Percentiles rank a stretch among this genome's conserved stretches.
Evolutionary conservation across 2,329 filamentous ascomycete genomes (phyloP).

Genomic region (Ophiostoma triangulosporum): DNA sequence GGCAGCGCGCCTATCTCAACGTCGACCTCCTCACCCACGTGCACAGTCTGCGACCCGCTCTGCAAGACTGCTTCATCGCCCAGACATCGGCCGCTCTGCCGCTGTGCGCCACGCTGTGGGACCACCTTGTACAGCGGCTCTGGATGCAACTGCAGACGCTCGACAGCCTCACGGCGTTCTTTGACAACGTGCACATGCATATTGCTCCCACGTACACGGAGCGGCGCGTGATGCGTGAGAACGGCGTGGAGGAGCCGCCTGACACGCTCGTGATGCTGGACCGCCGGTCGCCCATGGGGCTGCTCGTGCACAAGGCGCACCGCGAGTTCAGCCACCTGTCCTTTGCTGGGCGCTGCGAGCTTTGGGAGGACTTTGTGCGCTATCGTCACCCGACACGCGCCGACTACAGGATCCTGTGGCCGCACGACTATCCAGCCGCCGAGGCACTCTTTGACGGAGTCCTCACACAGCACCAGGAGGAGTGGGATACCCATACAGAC

Average conservation of each 20-base stretch:
- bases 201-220: slow-evolving; percentile 51
- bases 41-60: slow-evolving; percentile 8
- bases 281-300: slow-evolving; percentile 64
- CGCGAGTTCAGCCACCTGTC: slow-evolving; percentile 70
- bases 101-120: slow-evolving; percentile 45
- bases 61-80: slow-evolving; percentile 9
- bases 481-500: slow-evolving; percentile 24
- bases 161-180: slow-evolving; percentile 51
- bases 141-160: slow-evolving; percentile 70
- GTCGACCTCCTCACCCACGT: slow-evolving; percentile 35
- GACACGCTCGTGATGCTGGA: slow-evolving; percentile 48
- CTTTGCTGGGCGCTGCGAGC: slow-evolving; percentile 61
- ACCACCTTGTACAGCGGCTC: slow-evolving; percentile 55
- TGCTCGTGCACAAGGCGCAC: slow-evolving; percentile 62
- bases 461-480: slow-evolving; percentile 21
- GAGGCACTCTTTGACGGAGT: slow-evolving; percentile 44
- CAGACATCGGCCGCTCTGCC: slow-evolving; percentile 41
- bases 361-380: slow-evolving; percentile 73
- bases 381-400: slow-evolving; percentile 65
- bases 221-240: slow-evolving; percentile 39
- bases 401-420: slow-evolving; percentile 47
- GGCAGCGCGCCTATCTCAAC: slow-evolving; percentile 35
- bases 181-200: slow-evolving; percentile 55
- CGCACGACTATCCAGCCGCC: slow-evolving; percentile 22
- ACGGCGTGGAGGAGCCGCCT: slow-evolving; percentile 30